Evolutionary conservation across 2,329 filamentous ascomycete genomes (phyloP).

Genomic region (Huntiella moniliformis): DNA sequence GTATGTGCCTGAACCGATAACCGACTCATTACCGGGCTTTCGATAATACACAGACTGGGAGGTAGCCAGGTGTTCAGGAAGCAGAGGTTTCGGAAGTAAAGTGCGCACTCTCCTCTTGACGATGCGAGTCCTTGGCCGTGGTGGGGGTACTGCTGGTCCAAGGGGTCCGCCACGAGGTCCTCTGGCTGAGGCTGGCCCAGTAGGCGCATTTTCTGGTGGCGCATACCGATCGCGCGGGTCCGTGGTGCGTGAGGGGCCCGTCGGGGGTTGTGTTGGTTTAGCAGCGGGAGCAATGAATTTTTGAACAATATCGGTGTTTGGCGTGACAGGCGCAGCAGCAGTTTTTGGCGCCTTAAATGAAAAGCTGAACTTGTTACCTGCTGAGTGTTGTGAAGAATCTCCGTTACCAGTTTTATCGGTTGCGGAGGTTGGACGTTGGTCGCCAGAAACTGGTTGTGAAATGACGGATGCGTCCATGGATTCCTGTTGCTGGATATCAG

Average conservation of each 20-base stretch:
- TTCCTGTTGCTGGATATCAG: too few relatives aligned
- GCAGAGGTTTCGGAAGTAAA: constrained; percentile 48
- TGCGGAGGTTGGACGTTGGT: too few relatives aligned
- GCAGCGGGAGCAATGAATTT: constrained; percentile 39
- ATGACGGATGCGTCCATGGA: too few relatives aligned
- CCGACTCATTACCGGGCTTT: constrained; percentile 93
- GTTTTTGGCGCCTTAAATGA: constrained; percentile 52
- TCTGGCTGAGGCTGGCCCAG: constrained; percentile 33
- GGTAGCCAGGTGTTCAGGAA: constrained; percentile 51
- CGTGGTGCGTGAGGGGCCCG: constrained; percentile 13
- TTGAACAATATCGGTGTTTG: constrained; percentile 47
- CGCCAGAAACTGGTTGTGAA: too few relatives aligned
- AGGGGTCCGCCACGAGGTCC: constrained; percentile 13
- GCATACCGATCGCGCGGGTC: constrained; percentile 22
- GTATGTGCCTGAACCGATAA: constrained; percentile 88
- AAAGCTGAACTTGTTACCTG: constrained; percentile 58
- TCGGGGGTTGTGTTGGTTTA: constrained; percentile 24
- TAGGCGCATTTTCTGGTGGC: constrained; percentile 30
- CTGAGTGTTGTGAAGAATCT: neutral
- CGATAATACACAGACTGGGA: constrained; percentile 87
- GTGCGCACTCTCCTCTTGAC: constrained; percentile 52
- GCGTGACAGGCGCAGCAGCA: constrained; percentile 29
- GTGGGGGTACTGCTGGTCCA: constrained; percentile 10
- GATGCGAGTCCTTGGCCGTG: constrained; percentile 36
- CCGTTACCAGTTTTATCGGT: too few relatives aligned